Base-by-base conservation (phyloP, 2,329 filamentous ascomycete genomes). In the Aureobasidium sp. region DNA sequence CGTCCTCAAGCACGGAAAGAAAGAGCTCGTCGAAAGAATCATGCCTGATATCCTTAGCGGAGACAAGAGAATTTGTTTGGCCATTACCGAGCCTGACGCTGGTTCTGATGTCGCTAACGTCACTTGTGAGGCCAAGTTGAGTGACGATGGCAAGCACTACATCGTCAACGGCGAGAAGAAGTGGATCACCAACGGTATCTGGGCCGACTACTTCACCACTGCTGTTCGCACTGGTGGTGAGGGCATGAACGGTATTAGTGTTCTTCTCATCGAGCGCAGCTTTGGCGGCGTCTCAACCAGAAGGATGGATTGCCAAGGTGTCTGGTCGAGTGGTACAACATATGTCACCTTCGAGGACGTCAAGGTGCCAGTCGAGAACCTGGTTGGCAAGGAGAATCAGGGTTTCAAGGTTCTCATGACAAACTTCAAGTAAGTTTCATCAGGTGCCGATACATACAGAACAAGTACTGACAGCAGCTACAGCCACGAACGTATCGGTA, bases 101-200 rank as follows among this genome's bases (percentile, higher is more conserved):
- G 94, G 94, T 48, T 91, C 86, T 67, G 94, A 99, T 73, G 94
- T 99, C 10, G 94, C 94, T 63, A 97, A 96, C 77, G 75, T 99
- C 67, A 94, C 87, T 15, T 97, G 93, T 75, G 92, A 97, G 81
- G 94, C 94, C 30, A 96, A 96, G 81, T 83, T 97, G 62, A 90
- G 84, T 65, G 89, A 94, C 69, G 94, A 99, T 70, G 94, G 94
- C 71, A 97, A 97, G 81, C 91, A 97, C 79, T 99, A 95, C 78
- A 97, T 97, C 68, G 94, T 99, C 77, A 99, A 97, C 72, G 94
- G 94, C 61, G 93, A 97, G 85, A 97, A 99, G 88, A 99, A 99
- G 80, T 97, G 94, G 93, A 97, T 97, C 76, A 97, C 93, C 70
- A 99, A 99, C 77, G 94, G 94, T 71, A 65, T 66, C 62, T 97